Conservation (phyloP, 495 filamentous ascomycete species). For the Wilcoxina mikolae region DNA sequence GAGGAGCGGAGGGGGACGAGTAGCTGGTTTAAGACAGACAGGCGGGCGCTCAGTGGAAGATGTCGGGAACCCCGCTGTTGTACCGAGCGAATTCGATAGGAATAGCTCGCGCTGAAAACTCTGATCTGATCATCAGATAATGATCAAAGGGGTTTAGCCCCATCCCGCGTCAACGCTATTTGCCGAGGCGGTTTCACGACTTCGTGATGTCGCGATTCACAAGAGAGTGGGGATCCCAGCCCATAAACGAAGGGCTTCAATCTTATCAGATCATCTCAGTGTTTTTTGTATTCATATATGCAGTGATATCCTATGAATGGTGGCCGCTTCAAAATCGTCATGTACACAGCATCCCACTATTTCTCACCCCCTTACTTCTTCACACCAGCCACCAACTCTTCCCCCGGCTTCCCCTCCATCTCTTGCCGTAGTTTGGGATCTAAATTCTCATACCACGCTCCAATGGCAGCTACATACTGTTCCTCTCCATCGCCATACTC, state of each 20-base stretch:
- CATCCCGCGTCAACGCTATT: no score
- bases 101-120: slow-evolving; percentile 4
- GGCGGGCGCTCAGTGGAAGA: neutral
- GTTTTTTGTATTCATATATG: neutral
- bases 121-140: slow-evolving; percentile 6
- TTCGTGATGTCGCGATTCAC: no score
- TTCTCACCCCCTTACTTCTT: neutral
- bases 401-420: slow-evolving; percentile 24
- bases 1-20: slow-evolving; percentile 3
- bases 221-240: no score
- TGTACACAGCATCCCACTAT: neutral
- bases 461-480: slow-evolving; percentile 40
- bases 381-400: slow-evolving; percentile 7
- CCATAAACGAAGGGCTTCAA: no score
- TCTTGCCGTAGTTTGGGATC: slow-evolving; percentile 26
- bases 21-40: neutral
- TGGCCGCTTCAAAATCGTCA: no score
- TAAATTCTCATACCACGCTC: slow-evolving; percentile 37
- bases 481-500: slow-evolving; percentile 48
- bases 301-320: neutral
- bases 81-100: neutral
- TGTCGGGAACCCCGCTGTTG: slow-evolving; percentile 4
- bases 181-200: no score
- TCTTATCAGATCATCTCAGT: neutral
- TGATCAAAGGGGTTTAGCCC: neutral